Conservation (phyloP, 148 eudicot species). For the Agrostemma githago region DNA sequence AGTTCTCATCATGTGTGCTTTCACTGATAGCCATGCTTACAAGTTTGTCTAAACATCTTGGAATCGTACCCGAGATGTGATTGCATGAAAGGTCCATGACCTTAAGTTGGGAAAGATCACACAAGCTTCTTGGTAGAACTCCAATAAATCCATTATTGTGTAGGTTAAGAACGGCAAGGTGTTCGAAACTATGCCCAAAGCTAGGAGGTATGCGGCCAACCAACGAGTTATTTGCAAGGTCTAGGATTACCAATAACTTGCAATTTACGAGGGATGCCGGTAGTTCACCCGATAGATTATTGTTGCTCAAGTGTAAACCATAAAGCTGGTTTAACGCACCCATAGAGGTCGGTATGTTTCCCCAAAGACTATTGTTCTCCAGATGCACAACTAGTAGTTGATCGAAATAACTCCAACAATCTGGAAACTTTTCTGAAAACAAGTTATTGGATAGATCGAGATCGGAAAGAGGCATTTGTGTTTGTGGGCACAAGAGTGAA, state of each 20-base stretch:
- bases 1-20: too few species aligned
- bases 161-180: background rate
- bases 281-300: conserved; percentile 15
- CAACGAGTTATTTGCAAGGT: conserved; percentile 9
- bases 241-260: conserved; percentile 16
- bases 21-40: background rate
- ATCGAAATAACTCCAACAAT: conserved; percentile 17
- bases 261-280: conserved; percentile 12
- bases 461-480: background rate
- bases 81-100: conserved; percentile 18
- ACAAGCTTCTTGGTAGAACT: conserved; percentile 14
- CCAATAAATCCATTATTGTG: conserved; percentile 11
- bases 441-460: conserved; percentile 21
- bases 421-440: conserved; percentile 9
- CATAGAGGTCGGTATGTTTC: conserved; percentile 7
- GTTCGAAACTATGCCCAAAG: background rate
- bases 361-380: conserved; percentile 5
- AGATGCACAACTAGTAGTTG: background rate
- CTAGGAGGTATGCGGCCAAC: background rate
- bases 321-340: conserved; percentile 1
- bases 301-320: conserved; percentile 11
- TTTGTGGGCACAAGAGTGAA: conserved; percentile 10
- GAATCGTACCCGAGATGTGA: background rate
- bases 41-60: too few species aligned
- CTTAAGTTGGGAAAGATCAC: conserved; percentile 7